Base-by-base conservation (phyloP, 2,329 filamentous ascomycete genomes). In the Cladosporium sp. region DNA sequence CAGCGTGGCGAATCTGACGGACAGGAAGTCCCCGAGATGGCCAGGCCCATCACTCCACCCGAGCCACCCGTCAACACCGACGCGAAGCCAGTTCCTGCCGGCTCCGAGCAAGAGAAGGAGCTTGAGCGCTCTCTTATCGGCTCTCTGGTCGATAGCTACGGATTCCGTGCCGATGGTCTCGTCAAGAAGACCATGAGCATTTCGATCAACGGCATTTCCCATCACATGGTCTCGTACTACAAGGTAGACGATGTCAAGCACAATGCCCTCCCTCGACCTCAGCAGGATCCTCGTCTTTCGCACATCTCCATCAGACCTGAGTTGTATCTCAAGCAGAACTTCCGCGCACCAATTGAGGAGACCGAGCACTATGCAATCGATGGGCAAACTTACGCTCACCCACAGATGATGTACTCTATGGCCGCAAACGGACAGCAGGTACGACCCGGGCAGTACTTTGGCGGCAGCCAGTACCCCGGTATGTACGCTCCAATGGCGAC, bases 101-200 rank as follows among this genome's bases (percentile, higher is more conserved):
- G 69, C 58, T 71, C 68, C 26, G 75, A 76, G n/a, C 72, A 74
- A 46, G 79, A 77, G 53, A 81, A 79, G 53, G 81, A 83, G 66
- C 78, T 80, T 79, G 81, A 89, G 72, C 82, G 88, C 36, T 83
- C 85, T 28, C 80, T 93, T 62, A 88, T 95, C 53, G 93, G 93
- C 6, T 96, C 92, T 0, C 82, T 97, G 14, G 86, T 94, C n/a
- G 93, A 96, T 78, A 93, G 90, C 0, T 97, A 97, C 72, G 87
- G 88, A 34, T 97, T 97, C 84, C 95, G 95, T 73, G 83, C 88
- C 16, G 86, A 88, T 1, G 93, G 93, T 0, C 79, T 97, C 48
- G 86, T 97, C 68, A 97, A 97, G 84, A 97, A 97, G 82, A 97
- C 93, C 0, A 93, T 97, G 78, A 94, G 90, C 71, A 87, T 97